Evolutionary conservation across 1,284 basidiomycete species (phyloP).

Genomic region (Cerioporus squamosus): DNA sequence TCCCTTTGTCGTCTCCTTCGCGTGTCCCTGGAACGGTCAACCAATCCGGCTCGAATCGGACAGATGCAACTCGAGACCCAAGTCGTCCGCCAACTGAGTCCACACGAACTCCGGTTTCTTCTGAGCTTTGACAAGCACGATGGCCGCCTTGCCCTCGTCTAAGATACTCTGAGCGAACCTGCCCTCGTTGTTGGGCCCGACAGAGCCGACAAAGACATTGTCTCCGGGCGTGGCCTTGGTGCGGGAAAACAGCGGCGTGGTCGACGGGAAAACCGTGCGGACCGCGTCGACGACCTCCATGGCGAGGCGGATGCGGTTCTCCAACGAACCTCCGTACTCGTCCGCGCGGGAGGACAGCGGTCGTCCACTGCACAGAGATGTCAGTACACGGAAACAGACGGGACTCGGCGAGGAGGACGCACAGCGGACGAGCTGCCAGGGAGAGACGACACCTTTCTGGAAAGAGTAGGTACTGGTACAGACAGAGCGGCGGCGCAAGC

Average conservation of each 20-base stretch:
- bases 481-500: conserved; percentile 65
- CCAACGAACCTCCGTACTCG: conserved; percentile 59
- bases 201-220: conserved; percentile 52
- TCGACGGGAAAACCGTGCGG: conserved; percentile 52
- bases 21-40: conserved; percentile 45
- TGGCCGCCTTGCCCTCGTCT: conserved; percentile 45
- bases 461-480: conserved; percentile 66
- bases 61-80: conserved; percentile 48
- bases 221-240: conserved; percentile 46
- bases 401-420: too few species aligned
- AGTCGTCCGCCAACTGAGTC: conserved; percentile 53
- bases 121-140: conserved; percentile 53
- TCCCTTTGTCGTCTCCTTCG: neutral
- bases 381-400: too few species aligned
- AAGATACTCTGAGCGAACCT: conserved; percentile 61
- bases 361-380: too few species aligned
- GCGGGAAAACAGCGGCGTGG: conserved; percentile 66
- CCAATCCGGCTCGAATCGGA: conserved; percentile 55
- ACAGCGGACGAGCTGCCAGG: conserved; percentile 76
- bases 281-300: conserved; percentile 53
- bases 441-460: conserved; percentile 64
- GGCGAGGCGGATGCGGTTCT: conserved; percentile 54
- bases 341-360: too few species aligned
- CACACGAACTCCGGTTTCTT: conserved; percentile 56
- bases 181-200: conserved; percentile 63